Conservation (phyloP, 2,329 filamentous ascomycete genomes). For the Pseudocercospora musae region DNA sequence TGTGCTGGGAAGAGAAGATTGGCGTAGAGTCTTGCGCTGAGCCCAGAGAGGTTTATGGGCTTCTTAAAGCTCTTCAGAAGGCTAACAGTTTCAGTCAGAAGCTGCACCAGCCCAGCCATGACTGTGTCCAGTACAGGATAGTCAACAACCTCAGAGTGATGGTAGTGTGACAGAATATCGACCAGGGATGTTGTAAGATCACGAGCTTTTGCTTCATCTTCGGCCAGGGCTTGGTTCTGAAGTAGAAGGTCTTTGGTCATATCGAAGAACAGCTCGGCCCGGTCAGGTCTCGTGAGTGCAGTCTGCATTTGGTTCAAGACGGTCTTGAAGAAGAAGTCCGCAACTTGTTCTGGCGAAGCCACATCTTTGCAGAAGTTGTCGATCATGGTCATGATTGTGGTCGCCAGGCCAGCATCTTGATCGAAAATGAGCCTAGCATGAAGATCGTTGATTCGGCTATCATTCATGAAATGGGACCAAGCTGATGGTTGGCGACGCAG, state of each 20-base stretch:
- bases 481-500: slow-evolving; percentile 30
- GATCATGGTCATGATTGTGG: slow-evolving; percentile 17
- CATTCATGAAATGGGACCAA: slow-evolving; percentile 23
- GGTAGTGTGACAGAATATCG: slow-evolving; percentile 18
- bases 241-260: slow-evolving; percentile 20
- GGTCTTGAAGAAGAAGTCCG: slow-evolving; percentile 24
- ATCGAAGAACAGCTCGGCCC: slow-evolving; percentile 23
- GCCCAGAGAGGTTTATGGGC: slow-evolving; percentile 21
- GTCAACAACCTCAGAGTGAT: slow-evolving; percentile 27
- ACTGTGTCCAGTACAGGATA: slow-evolving; percentile 24
- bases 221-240: slow-evolving; percentile 9
- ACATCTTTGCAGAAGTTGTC: slow-evolving; percentile 26
- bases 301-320: slow-evolving; percentile 21
- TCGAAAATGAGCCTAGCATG: slow-evolving; percentile 34
- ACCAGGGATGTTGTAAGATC: slow-evolving; percentile 21
- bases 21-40: slow-evolving; percentile 26
- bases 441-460: slow-evolving; percentile 34
- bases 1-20: slow-evolving; percentile 28
- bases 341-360: slow-evolving; percentile 10
- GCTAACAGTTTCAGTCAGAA: slow-evolving; percentile 37
- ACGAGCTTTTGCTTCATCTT: slow-evolving; percentile 23
- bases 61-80: slow-evolving; percentile 32
- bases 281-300: slow-evolving; percentile 14
- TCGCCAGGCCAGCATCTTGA: slow-evolving; percentile 15
- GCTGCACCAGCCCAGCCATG: slow-evolving; percentile 36